Percentiles rank a stretch among this genome's conserved stretches.
Conservation (phyloP, 2,329 filamentous ascomycete genomes). For the Ceratocystis eucalypticola region DNA sequence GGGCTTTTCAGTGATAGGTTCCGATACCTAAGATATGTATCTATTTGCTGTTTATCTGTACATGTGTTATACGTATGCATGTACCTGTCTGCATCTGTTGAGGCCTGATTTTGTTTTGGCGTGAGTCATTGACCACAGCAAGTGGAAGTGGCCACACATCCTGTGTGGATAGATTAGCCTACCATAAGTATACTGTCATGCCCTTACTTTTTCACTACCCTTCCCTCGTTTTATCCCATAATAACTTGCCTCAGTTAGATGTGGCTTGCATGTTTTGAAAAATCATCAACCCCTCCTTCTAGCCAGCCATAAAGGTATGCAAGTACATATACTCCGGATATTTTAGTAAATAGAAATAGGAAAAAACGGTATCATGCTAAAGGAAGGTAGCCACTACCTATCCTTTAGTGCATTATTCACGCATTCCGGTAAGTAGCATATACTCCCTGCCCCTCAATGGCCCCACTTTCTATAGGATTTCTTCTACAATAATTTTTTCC, state of each 20-base stretch:
- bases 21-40: neutral
- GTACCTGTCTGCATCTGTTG: neutral
- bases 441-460: neutral
- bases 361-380: neutral
- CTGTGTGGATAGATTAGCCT: neutral
- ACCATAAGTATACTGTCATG: neutral
- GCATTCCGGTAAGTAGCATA: neutral
- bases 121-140: neutral
- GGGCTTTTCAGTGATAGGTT: neutral
- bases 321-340: neutral
- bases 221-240: neutral
- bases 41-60: neutral
- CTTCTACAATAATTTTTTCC: neutral
- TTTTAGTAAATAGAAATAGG: neutral
- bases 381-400: neutral
- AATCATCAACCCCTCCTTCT: neutral
- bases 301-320: neutral
- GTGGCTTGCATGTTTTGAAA: neutral
- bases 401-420: neutral
- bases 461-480: neutral
- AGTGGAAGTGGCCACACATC: neutral
- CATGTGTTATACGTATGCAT: neutral
- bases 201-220: neutral
- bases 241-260: neutral
- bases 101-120: constrained; percentile 5